Percentiles rank a stretch among this genome's conserved stretches.
Conservation (phyloP, 257 asterid genomes). For the Sherardia arvensis region DNA sequence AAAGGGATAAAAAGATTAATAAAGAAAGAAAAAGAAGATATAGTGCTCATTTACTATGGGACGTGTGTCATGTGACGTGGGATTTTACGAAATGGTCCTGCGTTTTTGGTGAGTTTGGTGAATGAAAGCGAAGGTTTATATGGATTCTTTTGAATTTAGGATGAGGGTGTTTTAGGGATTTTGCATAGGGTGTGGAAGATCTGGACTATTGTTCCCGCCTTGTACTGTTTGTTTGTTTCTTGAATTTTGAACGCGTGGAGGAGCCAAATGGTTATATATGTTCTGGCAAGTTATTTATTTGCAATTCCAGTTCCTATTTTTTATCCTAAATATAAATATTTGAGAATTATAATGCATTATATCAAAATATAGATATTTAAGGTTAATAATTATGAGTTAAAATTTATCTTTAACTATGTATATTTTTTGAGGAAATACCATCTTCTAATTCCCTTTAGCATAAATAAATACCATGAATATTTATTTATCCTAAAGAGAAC, state of each 20-base stretch:
- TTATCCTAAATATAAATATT: too few species aligned
- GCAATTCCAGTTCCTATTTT: too few species aligned
- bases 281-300: too few species aligned
- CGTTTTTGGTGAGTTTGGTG: background rate
- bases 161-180: slow-evolving; percentile 18
- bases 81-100: slow-evolving; percentile 10
- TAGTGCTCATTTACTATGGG: slow-evolving; percentile 12
- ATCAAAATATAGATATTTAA: too few species aligned
- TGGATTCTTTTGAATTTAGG: background rate
- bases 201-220: slow-evolving; percentile 69
- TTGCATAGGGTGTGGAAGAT: slow-evolving; percentile 7
- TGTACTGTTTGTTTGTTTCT: slow-evolving; percentile 20
- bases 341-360: too few species aligned
- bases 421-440: too few species aligned
- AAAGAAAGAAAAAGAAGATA: slow-evolving; percentile 11
- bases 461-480: too few species aligned
- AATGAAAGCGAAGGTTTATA: background rate
- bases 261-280: background rate
- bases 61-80: slow-evolving; percentile 8
- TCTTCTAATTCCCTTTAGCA: too few species aligned
- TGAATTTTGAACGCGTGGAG: background rate
- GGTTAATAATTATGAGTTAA: too few species aligned
- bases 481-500: too few species aligned
- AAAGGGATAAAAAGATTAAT: background rate
- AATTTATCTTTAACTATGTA: too few species aligned